Percentiles rank a stretch among this genome's conserved stretches.
Evolutionary conservation across 306 rosid genomes (phyloP).

Genomic region (Sophora flavescens): DNA sequence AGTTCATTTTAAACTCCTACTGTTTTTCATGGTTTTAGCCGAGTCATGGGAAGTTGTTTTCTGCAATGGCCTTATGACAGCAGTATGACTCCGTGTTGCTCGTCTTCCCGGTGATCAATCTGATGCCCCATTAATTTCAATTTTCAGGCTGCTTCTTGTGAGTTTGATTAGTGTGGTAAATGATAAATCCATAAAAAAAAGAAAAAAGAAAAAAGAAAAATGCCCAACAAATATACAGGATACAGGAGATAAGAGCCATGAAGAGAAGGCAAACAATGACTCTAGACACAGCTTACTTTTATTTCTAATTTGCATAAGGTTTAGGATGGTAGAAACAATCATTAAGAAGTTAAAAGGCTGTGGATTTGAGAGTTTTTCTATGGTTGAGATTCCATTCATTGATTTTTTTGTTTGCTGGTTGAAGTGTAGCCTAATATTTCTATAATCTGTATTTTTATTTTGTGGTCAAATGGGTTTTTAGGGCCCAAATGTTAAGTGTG

Average conservation of each 20-base stretch:
- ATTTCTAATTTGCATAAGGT: background rate
- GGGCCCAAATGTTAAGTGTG: no score
- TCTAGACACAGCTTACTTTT: background rate
- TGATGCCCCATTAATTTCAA: background rate
- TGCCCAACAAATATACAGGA: background rate
- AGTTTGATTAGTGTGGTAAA: background rate
- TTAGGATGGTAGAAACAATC: background rate
- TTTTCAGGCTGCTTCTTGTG: background rate
- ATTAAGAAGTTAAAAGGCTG: background rate
- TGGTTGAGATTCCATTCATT: background rate
- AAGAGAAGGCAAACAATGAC: background rate
- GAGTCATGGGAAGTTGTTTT: constrained; percentile 1
- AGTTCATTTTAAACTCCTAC: background rate
- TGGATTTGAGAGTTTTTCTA: background rate
- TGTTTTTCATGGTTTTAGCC: background rate
- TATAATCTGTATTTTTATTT: no score
- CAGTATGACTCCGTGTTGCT: background rate
- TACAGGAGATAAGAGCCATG: background rate
- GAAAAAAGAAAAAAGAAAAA: background rate
- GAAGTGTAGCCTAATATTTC: background rate
- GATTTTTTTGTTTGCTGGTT: background rate
- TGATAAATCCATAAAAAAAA: background rate
- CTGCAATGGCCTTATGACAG: constrained; percentile 1
- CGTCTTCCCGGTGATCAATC: background rate
- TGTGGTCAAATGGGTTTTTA: no score